Evolutionary conservation across 2,329 filamentous ascomycete species (phyloP), one percentile per base, ranked within the genome.

Genomic region (Ambrosiella xylebori): DNA sequence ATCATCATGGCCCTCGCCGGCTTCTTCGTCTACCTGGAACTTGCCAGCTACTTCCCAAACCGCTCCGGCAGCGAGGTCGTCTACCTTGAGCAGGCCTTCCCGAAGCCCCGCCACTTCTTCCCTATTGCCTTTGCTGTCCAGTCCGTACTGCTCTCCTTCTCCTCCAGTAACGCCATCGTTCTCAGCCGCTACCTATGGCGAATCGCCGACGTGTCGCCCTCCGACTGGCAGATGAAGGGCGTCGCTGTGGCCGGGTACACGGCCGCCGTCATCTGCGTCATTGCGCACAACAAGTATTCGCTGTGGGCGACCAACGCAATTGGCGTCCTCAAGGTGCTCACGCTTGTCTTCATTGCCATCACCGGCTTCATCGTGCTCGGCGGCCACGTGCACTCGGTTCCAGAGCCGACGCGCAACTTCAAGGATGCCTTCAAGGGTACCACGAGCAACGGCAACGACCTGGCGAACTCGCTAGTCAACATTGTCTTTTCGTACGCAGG

Each of bases 61-160:
- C 76, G 82, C 7, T 83, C 78, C 1, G 82, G 82, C 0, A 76
- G 76, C 0, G 80, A 86, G 63, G 81, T 83, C 0, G 82, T 83
- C 0, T 86, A 84, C 62, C 73, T 86, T 0, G 82, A 86, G 63
- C 82, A 86, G 64, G 78, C 80, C 0, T 86, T 77, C 61, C 81
- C 81, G 0, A 73, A 79, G 1, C 83, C 82, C 0, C 76, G 73
- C 57, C 82, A 80, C 64, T 74, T 86, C 61, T 79, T 86, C 54
- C 80, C 82, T 0, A 78, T 79, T 0, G 72, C 79, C 0, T 86
- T 82, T 64, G 82, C 82, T 0, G 75, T 84, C 2, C 79, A 82
- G 64, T 75, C 76, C 0, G 79, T 85, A 1, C 66, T 82, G 1
- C 68, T 86, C 2, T 84, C 82, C 0, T 86, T 85, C 62, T 79